Base-by-base conservation (phyloP, 345 rosid genomes). In the Boechera divaricarpa region DNA sequence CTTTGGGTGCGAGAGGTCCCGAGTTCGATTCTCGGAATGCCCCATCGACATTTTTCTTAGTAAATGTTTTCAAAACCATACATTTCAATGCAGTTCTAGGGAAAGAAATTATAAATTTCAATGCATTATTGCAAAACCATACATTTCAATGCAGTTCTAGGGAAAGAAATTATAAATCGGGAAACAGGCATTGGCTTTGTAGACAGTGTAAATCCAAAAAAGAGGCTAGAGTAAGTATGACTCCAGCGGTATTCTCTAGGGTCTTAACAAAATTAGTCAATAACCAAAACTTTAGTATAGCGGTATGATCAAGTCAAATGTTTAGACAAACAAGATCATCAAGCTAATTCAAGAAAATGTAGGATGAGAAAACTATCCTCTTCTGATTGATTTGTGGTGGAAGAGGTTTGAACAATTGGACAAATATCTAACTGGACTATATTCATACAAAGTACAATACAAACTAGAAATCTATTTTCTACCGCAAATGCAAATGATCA, bases 1-100 rank as follows among this genome's bases (percentile, higher is more conserved):
- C 91, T 91, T 87, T 83, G 89, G 93, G 91, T 86, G 92, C 84
- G 84, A 93, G 89, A 87, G 87, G 86, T 93, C 92, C 85, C 73
- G 84, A 89, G 88, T 87, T 84, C 65, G 74, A 82, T 88, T 91
- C 92, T 85, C 87, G 78, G 85, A 87, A 89, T 80, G 87, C 85
- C 92, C 87, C 88, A 0, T 31, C 39, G 69, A 41, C 47, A 26
- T 67, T 75, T 67, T 84, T 41, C 18, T 7, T 21, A 21, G 24
- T 21, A 21, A 21, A 21, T 21, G 24, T 13, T 4, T 45, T 6
- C 6, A 13, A 45, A 15, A 45, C 49, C 13, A 45, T 5, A 45
- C 49, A 13, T 39, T 39, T 39, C 44, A 10, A 9, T 39, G 44
- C 16, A 45, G 16, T 13, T 15, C 16, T 45, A 45, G 49, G 4